Conservation (phyloP, 2,329 filamentous ascomycete genomes). For the Sphaerostilbella broomeana region DNA sequence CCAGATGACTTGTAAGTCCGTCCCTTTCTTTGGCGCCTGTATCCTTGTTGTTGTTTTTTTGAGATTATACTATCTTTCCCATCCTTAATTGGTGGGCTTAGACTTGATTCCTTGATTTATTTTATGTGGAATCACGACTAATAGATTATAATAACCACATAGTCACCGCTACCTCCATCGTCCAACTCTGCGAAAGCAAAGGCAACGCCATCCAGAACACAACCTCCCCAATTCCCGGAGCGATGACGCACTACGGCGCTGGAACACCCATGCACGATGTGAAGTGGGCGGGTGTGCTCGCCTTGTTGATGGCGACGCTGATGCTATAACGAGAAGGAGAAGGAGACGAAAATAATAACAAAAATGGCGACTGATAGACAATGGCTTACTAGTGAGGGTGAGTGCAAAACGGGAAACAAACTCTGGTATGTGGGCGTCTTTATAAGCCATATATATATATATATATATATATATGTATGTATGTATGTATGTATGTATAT, state of each 20-base stretch:
- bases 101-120: too few relatives aligned
- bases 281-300: not conserved
- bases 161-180: constrained; percentile 1
- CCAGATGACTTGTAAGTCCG: constrained; percentile 17
- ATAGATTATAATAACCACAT: not conserved
- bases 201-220: not conserved
- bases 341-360: too few relatives aligned
- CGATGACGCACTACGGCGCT: constrained; percentile 2
- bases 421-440: too few relatives aligned
- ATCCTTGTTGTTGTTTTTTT: not conserved
- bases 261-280: not conserved
- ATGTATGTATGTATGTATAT: too few relatives aligned
- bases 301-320: not conserved
- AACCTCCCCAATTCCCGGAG: not conserved
- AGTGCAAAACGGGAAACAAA: too few relatives aligned
- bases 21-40: not conserved
- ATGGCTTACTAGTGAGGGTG: too few relatives aligned
- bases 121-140: too few relatives aligned
- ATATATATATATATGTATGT: too few relatives aligned
- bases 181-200: constrained; percentile 3
- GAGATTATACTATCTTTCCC: not conserved
- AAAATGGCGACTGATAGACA: too few relatives aligned
- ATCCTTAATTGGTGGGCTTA: too few relatives aligned
- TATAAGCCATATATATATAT: too few relatives aligned
- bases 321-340: too few relatives aligned